Percentiles rank a stretch among this genome's conserved stretches.
Evolutionary conservation across 441 rosid species (phyloP).

Genomic region (Populus hybrid): DNA sequence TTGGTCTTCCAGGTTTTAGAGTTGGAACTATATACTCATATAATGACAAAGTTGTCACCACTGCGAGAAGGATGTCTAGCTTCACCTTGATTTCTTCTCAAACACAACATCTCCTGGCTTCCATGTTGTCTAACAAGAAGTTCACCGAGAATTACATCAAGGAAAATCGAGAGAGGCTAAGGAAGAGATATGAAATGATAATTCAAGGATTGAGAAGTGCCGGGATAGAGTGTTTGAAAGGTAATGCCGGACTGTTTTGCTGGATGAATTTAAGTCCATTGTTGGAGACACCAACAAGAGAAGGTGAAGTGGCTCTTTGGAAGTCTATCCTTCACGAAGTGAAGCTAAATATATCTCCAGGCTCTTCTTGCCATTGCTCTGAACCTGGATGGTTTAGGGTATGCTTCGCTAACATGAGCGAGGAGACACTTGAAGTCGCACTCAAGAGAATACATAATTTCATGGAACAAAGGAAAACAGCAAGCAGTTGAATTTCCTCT

Average conservation of each 20-base stretch:
- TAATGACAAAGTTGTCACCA: slow-evolving; percentile 74
- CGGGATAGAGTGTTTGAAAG: slow-evolving; percentile 79
- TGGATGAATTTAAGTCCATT: slow-evolving; percentile 88
- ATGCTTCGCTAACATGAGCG: slow-evolving; percentile 93
- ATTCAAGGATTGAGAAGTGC: slow-evolving; percentile 59
- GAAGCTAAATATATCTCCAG: slow-evolving; percentile 86
- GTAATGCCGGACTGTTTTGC: slow-evolving; percentile 89
- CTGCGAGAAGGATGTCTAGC: slow-evolving; percentile 94
- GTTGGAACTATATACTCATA: slow-evolving; percentile 92
- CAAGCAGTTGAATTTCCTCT: slow-evolving; percentile 2
- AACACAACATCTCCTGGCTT: slow-evolving; percentile 79
- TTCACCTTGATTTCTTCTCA: slow-evolving; percentile 90
- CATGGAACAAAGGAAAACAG: slow-evolving; percentile 43
- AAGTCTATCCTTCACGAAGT: slow-evolving; percentile 51
- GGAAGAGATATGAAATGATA: slow-evolving; percentile 61
- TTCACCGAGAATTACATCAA: slow-evolving; percentile 59
- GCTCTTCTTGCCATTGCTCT: slow-evolving; percentile 88
- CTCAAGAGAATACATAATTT: slow-evolving; percentile 63
- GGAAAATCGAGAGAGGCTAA: slow-evolving; percentile 65
- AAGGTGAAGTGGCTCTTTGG: slow-evolving; percentile 77
- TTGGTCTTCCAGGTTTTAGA: slow-evolving; percentile 93
- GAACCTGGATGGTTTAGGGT: slow-evolving; percentile 99
- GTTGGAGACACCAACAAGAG: slow-evolving; percentile 47
- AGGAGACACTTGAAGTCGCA: slow-evolving; percentile 69
- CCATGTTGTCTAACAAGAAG: slow-evolving; percentile 63